Conservation (phyloP, 2,329 filamentous ascomycete genomes). For the Pseudopithomyces maydicus region DNA sequence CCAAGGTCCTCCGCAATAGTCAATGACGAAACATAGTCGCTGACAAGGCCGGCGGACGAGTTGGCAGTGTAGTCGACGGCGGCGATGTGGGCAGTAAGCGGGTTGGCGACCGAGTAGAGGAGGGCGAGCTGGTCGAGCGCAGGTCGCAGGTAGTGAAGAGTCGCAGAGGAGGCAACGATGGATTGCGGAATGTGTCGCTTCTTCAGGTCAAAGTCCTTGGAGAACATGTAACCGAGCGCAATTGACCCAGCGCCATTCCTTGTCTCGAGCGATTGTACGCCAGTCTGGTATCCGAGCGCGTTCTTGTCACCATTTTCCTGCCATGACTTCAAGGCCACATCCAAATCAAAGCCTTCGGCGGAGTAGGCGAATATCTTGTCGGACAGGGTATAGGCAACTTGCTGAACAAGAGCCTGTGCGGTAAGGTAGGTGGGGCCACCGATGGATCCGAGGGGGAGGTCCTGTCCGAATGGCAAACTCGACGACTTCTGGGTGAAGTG, state of each 20-base stretch:
- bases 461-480: conserved; percentile 58
- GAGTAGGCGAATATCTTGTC: conserved; percentile 99
- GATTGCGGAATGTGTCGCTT: conserved; percentile 92
- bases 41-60: conserved; percentile 72
- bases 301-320: conserved; percentile 72
- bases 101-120: conserved; percentile 88
- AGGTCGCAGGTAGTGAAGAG: conserved; percentile 78
- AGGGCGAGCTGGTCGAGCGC: conserved; percentile 89
- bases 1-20: conserved; percentile 87
- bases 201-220: conserved; percentile 89
- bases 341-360: conserved; percentile 89
- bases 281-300: conserved; percentile 78
- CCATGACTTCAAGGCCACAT: conserved; percentile 83
- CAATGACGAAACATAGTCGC: conserved; percentile 84
- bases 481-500: conserved; percentile 51
- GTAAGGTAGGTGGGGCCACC: conserved; percentile 90
- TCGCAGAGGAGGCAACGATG: conserved; percentile 83
- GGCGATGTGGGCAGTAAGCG: conserved; percentile 89
- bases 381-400: conserved; percentile 91
- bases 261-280: conserved; percentile 81
- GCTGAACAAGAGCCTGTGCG: conserved; percentile 90
- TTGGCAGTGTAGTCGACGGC: conserved; percentile 80
- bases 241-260: conserved; percentile 87
- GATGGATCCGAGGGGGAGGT: conserved; percentile 63
- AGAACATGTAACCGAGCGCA: conserved; percentile 96